Evolutionary conservation across 495 filamentous ascomycete genomes (phyloP), one percentile per base, ranked within the genome.

Genomic region (Penicillium subrubescens): DNA sequence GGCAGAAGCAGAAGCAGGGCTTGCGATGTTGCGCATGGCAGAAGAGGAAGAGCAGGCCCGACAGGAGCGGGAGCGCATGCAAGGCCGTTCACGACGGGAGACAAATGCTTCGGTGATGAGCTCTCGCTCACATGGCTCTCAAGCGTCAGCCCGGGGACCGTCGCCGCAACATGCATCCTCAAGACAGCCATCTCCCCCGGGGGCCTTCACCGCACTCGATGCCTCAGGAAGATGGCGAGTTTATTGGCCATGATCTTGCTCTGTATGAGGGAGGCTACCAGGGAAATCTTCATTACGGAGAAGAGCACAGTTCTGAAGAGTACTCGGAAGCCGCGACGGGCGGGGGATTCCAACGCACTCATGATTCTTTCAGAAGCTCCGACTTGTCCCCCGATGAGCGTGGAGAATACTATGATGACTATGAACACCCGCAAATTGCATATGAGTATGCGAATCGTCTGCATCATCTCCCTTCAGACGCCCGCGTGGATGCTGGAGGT

Each of bases 1-100:
- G 65, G 87, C 92, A 0, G 95, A 99, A 75, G 94, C 92, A 29
- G 90, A 90, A 23, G 92, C 91, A 29, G 95, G 95, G 1, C 78
- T 96, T 19, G 87, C 89, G 66, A 93, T 93, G 69, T 84, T 99
- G 84, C 88, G 86, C 37, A 86, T 92, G 76, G 92, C 91, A 1
- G 95, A 97, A 57, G 87, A 93, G 75, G 88, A 97, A 71, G 93
- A 97, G 25, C 77, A 70, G 51, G 82, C 77, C 5, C 79, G 83
- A 21, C 80, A 81, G 43, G 74, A 77, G 46, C 75, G 68, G 19
- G 62, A 63, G 33, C 52, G 67, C n/a, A 52, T 75, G 10, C 63
- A 74, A 41, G 80, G 77, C 51, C 87, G 89, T 21, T 80, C 84
- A 46, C 86, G 88, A 59, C 87, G 85, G 54, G 81, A 77, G 53